Conservation (phyloP, 139 green algal species). For the Desmodesmus armatus region DNA sequence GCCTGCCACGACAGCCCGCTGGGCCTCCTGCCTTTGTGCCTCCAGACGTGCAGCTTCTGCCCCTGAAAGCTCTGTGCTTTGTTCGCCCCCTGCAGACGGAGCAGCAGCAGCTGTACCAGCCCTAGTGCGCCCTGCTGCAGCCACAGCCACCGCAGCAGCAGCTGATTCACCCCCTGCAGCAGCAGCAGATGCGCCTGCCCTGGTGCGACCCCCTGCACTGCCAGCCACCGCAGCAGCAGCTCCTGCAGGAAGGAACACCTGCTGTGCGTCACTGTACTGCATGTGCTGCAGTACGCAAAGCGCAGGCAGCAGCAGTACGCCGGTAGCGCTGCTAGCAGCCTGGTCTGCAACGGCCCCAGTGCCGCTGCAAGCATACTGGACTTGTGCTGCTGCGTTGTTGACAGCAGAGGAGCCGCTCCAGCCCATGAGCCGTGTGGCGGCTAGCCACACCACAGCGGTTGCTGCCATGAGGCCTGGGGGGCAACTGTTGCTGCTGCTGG, state of each 20-base stretch:
- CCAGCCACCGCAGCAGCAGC: neutral
- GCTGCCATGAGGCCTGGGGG: neutral
- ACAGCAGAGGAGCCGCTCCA: neutral
- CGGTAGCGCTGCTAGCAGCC: neutral
- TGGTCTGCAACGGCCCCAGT: no score
- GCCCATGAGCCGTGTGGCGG: neutral
- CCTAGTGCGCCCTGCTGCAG: no score
- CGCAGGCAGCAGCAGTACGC: neutral
- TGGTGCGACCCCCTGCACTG: neutral
- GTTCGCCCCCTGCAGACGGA: no score
- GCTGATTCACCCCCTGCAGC: no score
- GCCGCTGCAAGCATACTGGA: neutral
- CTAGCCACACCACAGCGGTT: conserved; percentile 2
- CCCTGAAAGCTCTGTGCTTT: no score
- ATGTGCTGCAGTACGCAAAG: conserved; percentile 20
- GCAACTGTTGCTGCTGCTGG: neutral
- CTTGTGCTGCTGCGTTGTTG: neutral
- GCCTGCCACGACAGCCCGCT: no score
- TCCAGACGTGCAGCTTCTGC: no score
- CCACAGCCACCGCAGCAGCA: no score
- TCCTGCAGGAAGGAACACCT: neutral
- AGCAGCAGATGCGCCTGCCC: neutral
- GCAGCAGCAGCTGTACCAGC: no score
- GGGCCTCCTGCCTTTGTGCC: no score
- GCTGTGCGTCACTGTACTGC: neutral